A percentile compares a stretch with the other conserved stretches of the same genome.
These are phyloP conservation scores for Lipomyces spencermartinsiae DNA, from an alignment of 805 yeast genomes.

Conservation along the genomic window DNA sequence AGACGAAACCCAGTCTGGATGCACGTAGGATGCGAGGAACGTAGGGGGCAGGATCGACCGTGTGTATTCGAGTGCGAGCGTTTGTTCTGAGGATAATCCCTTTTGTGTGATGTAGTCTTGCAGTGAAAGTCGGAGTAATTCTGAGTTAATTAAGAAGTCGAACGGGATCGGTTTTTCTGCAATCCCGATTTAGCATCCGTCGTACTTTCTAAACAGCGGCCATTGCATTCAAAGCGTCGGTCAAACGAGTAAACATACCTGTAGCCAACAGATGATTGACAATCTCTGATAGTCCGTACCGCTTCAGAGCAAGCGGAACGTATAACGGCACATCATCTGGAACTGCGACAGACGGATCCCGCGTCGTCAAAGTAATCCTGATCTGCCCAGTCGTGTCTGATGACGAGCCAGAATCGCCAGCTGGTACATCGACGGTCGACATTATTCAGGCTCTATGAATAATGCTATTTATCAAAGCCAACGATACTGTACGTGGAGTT, in stretches of 20 bases:
- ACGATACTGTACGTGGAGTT: neutral
- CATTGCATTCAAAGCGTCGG: too few species aligned
- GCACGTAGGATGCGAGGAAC: slow-evolving; percentile 81
- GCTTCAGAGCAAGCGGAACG: slow-evolving; percentile 83
- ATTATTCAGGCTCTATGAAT: neutral
- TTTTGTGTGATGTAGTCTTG: slow-evolving; percentile 77
- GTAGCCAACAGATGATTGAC: slow-evolving; percentile 81
- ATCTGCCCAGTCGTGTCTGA: slow-evolving; percentile 55
- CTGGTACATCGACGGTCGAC: neutral
- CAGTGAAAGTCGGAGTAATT: slow-evolving; percentile 72
- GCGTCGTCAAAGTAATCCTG: slow-evolving; percentile 70
- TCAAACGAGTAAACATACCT: slow-evolving; percentile 16
- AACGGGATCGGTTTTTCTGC: slow-evolving; percentile 75
- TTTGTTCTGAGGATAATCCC: slow-evolving; percentile 83
- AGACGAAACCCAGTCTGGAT: slow-evolving; percentile 95
- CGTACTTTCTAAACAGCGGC: neutral
- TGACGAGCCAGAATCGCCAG: neutral
- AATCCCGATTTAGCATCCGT: neutral
- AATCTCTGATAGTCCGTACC: slow-evolving; percentile 93
- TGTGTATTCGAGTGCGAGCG: slow-evolving; percentile 83
- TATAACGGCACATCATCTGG: slow-evolving; percentile 75
- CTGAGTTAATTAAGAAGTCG: slow-evolving; percentile 84
- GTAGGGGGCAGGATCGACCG: slow-evolving; percentile 95
- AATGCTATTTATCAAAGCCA: neutral
- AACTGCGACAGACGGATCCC: slow-evolving; percentile 77